phyloP scores from a whole-genome alignment of 78 protist genomes.

The Chrysochromulina parva region DNA sequence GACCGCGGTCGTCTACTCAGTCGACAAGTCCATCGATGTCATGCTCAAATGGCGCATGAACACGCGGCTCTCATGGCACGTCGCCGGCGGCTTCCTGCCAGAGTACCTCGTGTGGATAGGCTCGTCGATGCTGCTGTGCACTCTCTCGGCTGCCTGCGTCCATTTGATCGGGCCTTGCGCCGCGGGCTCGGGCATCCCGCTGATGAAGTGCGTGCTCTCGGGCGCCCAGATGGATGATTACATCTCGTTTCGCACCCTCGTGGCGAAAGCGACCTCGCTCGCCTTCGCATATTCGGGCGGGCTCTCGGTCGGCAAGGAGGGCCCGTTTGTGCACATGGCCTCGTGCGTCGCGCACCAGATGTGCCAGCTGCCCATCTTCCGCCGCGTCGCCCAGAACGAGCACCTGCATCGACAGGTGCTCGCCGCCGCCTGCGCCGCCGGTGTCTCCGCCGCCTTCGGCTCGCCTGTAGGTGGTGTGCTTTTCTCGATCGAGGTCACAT shows the following conservation, averaged over 20 bases:
- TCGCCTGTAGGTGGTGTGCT: conserved; percentile 92
- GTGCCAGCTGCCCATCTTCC: neutral
- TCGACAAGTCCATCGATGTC: neutral
- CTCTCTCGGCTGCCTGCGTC: conserved; percentile 11
- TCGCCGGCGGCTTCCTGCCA: neutral
- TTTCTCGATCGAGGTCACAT: conserved; percentile 82
- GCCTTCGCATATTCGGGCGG: conserved; percentile 65
- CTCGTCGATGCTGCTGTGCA: neutral
- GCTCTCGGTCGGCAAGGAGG: conserved; percentile 87
- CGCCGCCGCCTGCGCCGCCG: conserved; percentile 75
- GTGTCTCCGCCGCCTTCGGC: conserved; percentile 86
- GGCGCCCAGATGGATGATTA: conserved; percentile 39
- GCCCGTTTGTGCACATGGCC: conserved; percentile 87
- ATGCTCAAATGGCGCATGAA: neutral
- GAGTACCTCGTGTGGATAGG: neutral
- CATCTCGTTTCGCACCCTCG: conserved; percentile 43
- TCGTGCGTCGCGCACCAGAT: conserved; percentile 34
- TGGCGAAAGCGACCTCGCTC: conserved; percentile 45
- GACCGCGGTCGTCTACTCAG: neutral
- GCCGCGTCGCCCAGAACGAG: neutral
- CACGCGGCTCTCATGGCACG: neutral
- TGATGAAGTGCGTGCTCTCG: conserved; percentile 56
- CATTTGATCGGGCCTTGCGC: conserved; percentile 18
- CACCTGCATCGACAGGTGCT: neutral
- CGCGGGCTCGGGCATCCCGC: conserved; percentile 72